phyloP scores from a whole-genome alignment of 805 yeast species.

The Ogataea sp. region DNA sequence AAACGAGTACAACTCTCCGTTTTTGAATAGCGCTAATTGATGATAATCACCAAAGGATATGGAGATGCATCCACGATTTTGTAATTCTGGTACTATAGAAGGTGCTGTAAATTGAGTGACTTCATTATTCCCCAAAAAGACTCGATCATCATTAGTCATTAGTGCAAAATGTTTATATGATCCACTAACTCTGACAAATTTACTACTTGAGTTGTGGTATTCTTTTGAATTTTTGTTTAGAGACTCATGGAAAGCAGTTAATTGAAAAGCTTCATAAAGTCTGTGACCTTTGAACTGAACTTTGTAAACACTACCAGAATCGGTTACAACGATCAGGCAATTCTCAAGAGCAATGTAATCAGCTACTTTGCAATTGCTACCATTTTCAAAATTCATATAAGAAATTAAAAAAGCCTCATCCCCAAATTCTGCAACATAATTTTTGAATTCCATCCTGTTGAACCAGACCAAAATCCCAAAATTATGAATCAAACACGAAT shows the following conservation, averaged over 20 bases:
- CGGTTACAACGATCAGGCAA: conserved; percentile 40
- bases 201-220: too few relatives aligned
- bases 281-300: conserved; percentile 23
- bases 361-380: conserved; percentile 19
- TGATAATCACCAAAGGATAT: conserved; percentile 71
- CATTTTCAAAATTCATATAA: conserved; percentile 16
- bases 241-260: conserved; percentile 18
- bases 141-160: conserved; percentile 43
- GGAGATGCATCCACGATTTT: conserved; percentile 40
- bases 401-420: conserved; percentile 4
- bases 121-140: conserved; percentile 30
- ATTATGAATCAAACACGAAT: conserved; percentile 38
- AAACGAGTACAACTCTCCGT: conserved; percentile 58
- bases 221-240: not conserved
- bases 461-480: conserved; percentile 58
- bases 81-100: conserved; percentile 30
- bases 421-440: conserved; percentile 11
- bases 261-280: conserved; percentile 24
- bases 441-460: conserved; percentile 12
- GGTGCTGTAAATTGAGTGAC: conserved; percentile 20
- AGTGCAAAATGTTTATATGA: conserved; percentile 46
- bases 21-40: conserved; percentile 47
- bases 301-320: conserved; percentile 32
- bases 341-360: conserved; percentile 54
- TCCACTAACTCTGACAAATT: conserved; percentile 45